Percentiles rank a stretch among this genome's conserved stretches.
Evolutionary conservation across 768 basidiomycete genomes (phyloP).

Genomic region (Termitomyces bulborhizus): DNA sequence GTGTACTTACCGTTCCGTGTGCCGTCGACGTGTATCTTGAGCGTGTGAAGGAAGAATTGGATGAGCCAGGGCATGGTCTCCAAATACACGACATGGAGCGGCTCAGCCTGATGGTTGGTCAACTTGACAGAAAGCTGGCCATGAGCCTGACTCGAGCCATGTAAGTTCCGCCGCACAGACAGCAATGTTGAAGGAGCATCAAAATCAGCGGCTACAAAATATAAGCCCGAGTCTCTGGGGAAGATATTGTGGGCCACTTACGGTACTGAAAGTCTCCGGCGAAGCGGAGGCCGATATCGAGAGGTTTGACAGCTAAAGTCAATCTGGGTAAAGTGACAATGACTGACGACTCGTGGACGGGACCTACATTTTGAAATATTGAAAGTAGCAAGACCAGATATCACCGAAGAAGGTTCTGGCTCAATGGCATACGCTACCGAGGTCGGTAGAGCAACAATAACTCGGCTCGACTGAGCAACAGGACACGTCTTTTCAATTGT

Average conservation of each 20-base stretch:
- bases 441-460: constrained; percentile 43
- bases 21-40: constrained; percentile 46
- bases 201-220: constrained; percentile 28
- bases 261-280: constrained; percentile 56
- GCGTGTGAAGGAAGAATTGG: constrained; percentile 81
- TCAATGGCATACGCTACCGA: constrained; percentile 36
- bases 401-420: constrained; percentile 42
- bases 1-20: constrained; percentile 34
- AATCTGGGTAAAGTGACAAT: constrained; percentile 9
- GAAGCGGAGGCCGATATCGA: constrained; percentile 57
- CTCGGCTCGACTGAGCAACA: constrained; percentile 54
- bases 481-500: constrained; percentile 61
- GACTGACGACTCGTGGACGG: neutral
- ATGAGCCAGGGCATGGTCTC: constrained; percentile 95
- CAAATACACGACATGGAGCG: constrained; percentile 58
- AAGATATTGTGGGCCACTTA: constrained; percentile 25
- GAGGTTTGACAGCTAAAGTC: constrained; percentile 32
- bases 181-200: constrained; percentile 41
- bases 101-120: constrained; percentile 45
- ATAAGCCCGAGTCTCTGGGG: neutral
- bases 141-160: constrained; percentile 68
- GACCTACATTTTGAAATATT: constrained; percentile 41
- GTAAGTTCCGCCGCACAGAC: constrained; percentile 63
- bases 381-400: constrained; percentile 36
- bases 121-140: constrained; percentile 68